phyloP scores from a whole-genome alignment of 805 yeast species.

The Suhomyces kilbournensis region DNA sequence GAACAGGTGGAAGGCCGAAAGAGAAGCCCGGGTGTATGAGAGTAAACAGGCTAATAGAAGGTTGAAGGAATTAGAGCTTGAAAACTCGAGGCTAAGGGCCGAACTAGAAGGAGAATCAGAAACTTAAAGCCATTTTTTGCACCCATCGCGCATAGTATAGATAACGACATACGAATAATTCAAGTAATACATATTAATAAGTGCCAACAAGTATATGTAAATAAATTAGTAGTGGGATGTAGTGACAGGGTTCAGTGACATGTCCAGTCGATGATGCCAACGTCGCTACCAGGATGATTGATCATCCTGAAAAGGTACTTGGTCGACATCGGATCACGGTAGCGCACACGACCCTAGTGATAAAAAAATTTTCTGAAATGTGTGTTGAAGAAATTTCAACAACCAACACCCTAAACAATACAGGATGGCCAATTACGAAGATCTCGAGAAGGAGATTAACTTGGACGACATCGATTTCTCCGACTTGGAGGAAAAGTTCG shows the following conservation, averaged over 20 bases:
- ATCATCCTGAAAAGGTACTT: too few relatives aligned
- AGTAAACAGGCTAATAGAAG: constrained; percentile 51
- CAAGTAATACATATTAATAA: not conserved
- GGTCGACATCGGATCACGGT: too few relatives aligned
- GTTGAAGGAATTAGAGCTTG: constrained; percentile 52
- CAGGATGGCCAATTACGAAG: constrained; percentile 14
- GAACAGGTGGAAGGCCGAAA: constrained; percentile 64
- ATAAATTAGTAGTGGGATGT: too few relatives aligned
- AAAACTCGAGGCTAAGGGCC: constrained; percentile 43
- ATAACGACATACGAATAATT: not conserved
- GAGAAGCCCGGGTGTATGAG: constrained; percentile 67
- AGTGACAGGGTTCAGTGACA: too few relatives aligned
- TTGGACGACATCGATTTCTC: constrained; percentile 67
- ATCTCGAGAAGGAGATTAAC: constrained; percentile 38
- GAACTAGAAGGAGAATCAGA: constrained; percentile 3
- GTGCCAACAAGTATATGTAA: not conserved
- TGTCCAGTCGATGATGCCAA: too few relatives aligned
- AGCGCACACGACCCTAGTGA: not conserved
- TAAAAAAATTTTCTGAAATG: constrained; percentile 1
- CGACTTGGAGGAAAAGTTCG: constrained; percentile 77
- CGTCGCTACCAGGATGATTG: too few relatives aligned
- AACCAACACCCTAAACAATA: not conserved
- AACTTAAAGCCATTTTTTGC: not conserved
- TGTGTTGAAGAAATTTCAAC: not conserved
- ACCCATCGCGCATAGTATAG: not conserved